Evolutionary conservation across 2,329 filamentous ascomycete species (phyloP), one percentile per base, ranked within the genome.

Genomic region (Beauveria caledonica): DNA sequence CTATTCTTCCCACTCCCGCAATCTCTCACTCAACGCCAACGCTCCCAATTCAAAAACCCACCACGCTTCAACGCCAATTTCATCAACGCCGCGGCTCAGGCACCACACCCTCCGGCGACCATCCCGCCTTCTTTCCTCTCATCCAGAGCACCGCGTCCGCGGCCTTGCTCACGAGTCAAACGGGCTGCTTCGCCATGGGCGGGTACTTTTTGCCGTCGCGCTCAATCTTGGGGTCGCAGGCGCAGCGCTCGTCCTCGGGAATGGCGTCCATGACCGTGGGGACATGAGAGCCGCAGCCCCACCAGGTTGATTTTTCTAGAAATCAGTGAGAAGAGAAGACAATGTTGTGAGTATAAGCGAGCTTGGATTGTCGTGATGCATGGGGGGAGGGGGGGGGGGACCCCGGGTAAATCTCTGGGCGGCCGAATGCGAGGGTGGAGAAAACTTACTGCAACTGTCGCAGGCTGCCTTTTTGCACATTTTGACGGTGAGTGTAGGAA

Each of bases 401-500:
- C n/a, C 29, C 11, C 4, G 29, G 11, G 11, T 5, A 5, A 13
- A 36, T 36, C 33, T 13, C 33, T 0, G 10, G 5, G 11, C 33
- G 33, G 5, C 5, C 33, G 39, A 19, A 29, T 54, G 58, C 54
- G 55, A 60, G 52, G 51, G 29, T 29, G 55, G 46, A 44, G 11
- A 52, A 44, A 44, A 77, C 84, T 67, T 78, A 88, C 86, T 76
- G 76, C 86, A 89, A 56, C 76, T 81, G 63, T 74, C 74, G 73
- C 86, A 89, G 62, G 74, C 80, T 25, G 83, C 80, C 71, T 83
- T 83, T 73, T 79, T 86, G 71, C 86, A 89, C 86, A 89, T 89
- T 40, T 19, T 70, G 29, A n/a, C 5, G 3, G 13, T 7, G 36
- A 51, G 1, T 33, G n/a, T 5, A 5, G 21, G 15, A 3, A 11